These are phyloP conservation scores for Phlebopus sp. DNA, from an alignment of 1,284 basidiomycete species.

Conservation along the genomic window DNA sequence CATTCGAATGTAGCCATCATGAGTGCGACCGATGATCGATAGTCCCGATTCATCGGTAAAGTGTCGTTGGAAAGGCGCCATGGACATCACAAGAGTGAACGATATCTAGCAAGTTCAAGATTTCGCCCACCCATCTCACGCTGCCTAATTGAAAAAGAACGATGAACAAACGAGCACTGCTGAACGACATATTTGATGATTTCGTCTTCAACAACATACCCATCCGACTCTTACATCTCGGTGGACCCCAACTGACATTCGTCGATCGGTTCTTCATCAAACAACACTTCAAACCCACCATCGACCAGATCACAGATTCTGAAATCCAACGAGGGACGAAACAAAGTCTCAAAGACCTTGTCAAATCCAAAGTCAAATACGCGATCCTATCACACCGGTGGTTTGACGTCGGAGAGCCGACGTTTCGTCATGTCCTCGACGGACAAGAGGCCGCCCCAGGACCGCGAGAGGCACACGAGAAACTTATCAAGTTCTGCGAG, in stretches of 20 bases:
- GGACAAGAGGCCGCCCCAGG: no score
- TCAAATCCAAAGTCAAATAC: not conserved
- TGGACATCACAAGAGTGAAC: no score
- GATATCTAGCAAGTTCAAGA: no score
- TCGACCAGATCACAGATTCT: not conserved
- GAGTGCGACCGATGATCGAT: no score
- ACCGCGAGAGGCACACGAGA: constrained; percentile 1
- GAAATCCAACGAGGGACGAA: not conserved
- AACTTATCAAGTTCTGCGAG: constrained; percentile 14
- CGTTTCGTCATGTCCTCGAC: not conserved
- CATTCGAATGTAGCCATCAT: no score
- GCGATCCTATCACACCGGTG: constrained; percentile 1
- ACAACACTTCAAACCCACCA: constrained; percentile 1
- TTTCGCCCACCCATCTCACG: no score
- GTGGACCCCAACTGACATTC: not conserved
- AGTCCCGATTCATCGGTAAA: no score
- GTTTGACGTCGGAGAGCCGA: not conserved
- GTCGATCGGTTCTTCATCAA: not conserved
- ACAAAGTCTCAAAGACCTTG: not conserved
- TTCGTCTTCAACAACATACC: constrained; percentile 5
- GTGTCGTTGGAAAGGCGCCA: no score
- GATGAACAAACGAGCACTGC: constrained; percentile 1
- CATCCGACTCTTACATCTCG: not conserved
- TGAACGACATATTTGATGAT: constrained; percentile 3
- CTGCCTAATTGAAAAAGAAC: no score